These are phyloP conservation scores for Saccharomycopsis malanga DNA, from an alignment of 805 yeast species.

Conservation along the genomic window DNA sequence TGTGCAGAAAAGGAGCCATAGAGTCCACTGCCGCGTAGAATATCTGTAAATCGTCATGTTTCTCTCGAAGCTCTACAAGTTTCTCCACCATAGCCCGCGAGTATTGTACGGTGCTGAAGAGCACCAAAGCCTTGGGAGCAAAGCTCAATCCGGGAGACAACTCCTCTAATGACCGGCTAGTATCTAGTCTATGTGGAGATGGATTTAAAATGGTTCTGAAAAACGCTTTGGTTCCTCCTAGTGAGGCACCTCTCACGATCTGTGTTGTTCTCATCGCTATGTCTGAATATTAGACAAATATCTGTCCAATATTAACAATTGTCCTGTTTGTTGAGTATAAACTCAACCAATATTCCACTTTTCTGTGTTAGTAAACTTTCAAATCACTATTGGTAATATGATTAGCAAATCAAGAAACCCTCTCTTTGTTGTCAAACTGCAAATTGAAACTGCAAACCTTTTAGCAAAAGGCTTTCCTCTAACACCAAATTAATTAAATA, in stretches of 20 bases:
- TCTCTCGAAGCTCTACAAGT: neutral
- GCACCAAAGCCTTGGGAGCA: slow-evolving; percentile 7
- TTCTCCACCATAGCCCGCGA: neutral
- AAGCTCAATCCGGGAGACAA: slow-evolving; percentile 2
- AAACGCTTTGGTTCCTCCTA: slow-evolving; percentile 9
- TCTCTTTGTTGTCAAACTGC: too few relatives aligned
- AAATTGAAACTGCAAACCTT: too few relatives aligned
- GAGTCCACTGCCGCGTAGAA: slow-evolving; percentile 17
- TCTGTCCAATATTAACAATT: too few relatives aligned
- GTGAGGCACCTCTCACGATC: neutral
- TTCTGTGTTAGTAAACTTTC: too few relatives aligned
- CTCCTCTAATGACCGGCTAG: neutral
- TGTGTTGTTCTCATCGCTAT: slow-evolving; percentile 1
- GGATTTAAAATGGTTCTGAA: slow-evolving; percentile 15
- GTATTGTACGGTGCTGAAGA: slow-evolving; percentile 14
- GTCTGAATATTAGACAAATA: too few relatives aligned
- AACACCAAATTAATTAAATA: too few relatives aligned
- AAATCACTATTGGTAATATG: too few relatives aligned
- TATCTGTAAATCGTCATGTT: slow-evolving; percentile 11
- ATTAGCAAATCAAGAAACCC: too few relatives aligned
- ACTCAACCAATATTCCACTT: too few relatives aligned
- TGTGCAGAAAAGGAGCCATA: slow-evolving; percentile 15
- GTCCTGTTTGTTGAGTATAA: too few relatives aligned
- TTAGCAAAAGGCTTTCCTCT: too few relatives aligned
- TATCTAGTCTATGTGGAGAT: neutral